Evolutionary conservation across 148 eudicot genomes (phyloP), one percentile per base, ranked within the genome.

Genomic region (Chenopodium berlandieri): DNA sequence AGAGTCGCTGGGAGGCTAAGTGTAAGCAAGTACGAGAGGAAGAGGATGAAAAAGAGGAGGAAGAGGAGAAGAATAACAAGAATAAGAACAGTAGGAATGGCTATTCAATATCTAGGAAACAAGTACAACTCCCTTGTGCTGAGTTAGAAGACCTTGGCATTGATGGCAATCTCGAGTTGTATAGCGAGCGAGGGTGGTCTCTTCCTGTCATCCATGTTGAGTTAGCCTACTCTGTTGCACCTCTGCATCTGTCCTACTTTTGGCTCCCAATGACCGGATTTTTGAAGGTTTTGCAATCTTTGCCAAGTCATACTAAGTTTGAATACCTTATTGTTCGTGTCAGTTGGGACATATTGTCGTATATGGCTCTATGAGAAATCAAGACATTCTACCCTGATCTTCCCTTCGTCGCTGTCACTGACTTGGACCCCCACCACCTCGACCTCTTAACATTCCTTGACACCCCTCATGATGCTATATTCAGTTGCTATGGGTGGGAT

Each of bases 351-450:
- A 7, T n/a, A 23, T 65, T 65, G 31, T 65, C 69, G 9, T 65
- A 65, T 65, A 1, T n/a, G 7, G 7, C 9, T 23, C 30, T 65
- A 1, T n/a, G 69, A 7, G 9, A 1, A 7, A 23, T 65, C 30
- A 65, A 7, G 69, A 0, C 31, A 5, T 65, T 4, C 9, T 65
- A 65, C 69, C 69, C 30, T 65, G 30, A 25, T 23, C 65, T 62
- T 0, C 22, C 71, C 37, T 27, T 67, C 27, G 44, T 67, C 37
- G 71, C 37, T 11, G 37, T 67, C 44, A 67, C 71, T 67, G 71
- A 67, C 37, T 67, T 67, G 10, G 71, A 67, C 71, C 71, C 44
- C 37, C 71, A 67, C 37, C 37, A 67, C 40, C 71, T 67, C 14
- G 40, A 67, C 37, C 37, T 67, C 17, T 27, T 67, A 13, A 67